Base-by-base conservation (phyloP, 345 rosid species). In the Eucalyptus sideroxylon region DNA sequence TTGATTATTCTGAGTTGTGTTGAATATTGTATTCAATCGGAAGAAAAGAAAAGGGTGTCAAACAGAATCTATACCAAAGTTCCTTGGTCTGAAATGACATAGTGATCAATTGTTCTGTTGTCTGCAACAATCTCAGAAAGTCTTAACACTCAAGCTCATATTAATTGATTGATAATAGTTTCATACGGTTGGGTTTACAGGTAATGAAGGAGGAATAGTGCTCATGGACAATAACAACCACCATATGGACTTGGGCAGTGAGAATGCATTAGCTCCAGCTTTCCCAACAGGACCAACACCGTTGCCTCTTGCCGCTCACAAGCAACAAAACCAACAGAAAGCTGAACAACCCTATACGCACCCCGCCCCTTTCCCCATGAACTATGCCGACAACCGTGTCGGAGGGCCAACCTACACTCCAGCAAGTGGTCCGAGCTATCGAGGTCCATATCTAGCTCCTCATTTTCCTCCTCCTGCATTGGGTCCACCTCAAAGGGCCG, bases 361-460 rank as follows among this genome's bases (percentile, higher is more conserved):
- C 16, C 91, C 91, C 5, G 34, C 88, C 6, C 91, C 91, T 50
- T 88, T 90, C 80, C 91, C 91, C 69, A 26, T 88, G 37, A 90
- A 88, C 88, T 86, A 86, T 81, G 72, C 90, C 50, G 86, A 88
- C 87, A 87, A 85, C 23, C 72, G 89, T 31, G 50, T 88, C 4
- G 93, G 92, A 17, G 94, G 91, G 51, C 90, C 91, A 23, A 92
- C 89, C 92, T 86, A 90, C 86, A 86, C 93, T 83, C 87, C 87
- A 49, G 88, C 93, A 6, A 31, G 53, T 17, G 87, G 87, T 27
- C 87, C 89, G 1, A 90, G 87, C 87, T 90, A 77, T 83, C 89
- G 88, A 21, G 83, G 83, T 80, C 89, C 87, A 3, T 81, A 65
- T 50, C 86, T 72, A 86, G 30, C 90, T 40, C 87, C 87, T 37